These are phyloP conservation scores for Tardiomyces depauwii DNA, from an alignment of 1,139 yeast genomes.

Conservation along the genomic window DNA sequence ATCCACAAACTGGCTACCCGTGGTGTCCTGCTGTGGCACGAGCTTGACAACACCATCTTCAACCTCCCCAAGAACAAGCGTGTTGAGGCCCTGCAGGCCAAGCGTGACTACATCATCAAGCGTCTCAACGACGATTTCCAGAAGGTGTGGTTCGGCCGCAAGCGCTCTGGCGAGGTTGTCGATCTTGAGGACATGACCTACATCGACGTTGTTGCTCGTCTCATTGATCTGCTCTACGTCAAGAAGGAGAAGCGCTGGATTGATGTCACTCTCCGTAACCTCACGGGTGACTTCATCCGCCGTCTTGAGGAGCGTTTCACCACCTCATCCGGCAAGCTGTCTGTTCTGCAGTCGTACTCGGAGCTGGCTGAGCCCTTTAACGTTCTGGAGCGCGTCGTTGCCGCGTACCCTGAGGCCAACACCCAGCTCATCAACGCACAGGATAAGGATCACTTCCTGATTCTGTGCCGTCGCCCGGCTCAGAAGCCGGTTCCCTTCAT, in stretches of 20 bases:
- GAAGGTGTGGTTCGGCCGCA: conserved; percentile 92
- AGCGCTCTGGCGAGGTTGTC: conserved; percentile 63
- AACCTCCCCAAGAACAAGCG: conserved; percentile 83
- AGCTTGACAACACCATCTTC: conserved; percentile 89
- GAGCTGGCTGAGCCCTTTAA: conserved; percentile 59
- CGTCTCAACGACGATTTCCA: conserved; percentile 90
- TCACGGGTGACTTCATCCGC: conserved; percentile 77
- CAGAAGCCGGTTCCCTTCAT: conserved; percentile 98
- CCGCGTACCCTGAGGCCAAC: conserved; percentile 60
- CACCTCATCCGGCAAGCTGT: conserved; percentile 32
- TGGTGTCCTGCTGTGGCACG: conserved; percentile 91
- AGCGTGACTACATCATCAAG: conserved; percentile 76
- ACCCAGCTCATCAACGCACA: conserved; percentile 86
- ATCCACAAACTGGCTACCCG: conserved; percentile 97
- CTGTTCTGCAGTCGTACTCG: conserved; percentile 63
- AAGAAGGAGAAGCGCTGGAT: conserved; percentile 78
- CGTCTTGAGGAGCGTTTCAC: conserved; percentile 97
- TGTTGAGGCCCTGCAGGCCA: conserved; percentile 66
- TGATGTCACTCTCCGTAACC: conserved; percentile 74
- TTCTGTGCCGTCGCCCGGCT: conserved; percentile 67
- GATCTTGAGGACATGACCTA: conserved; percentile 96
- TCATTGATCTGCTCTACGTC: conserved; percentile 83
- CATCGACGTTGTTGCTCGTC: conserved; percentile 77
- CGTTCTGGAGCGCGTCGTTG: conserved; percentile 49
- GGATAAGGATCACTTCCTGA: conserved; percentile 88